A percentile compares a stretch with the other conserved stretches of the same genome.
phyloP scores from a whole-genome alignment of 2,329 filamentous ascomycete genomes.

The Oidium heveae region DNA sequence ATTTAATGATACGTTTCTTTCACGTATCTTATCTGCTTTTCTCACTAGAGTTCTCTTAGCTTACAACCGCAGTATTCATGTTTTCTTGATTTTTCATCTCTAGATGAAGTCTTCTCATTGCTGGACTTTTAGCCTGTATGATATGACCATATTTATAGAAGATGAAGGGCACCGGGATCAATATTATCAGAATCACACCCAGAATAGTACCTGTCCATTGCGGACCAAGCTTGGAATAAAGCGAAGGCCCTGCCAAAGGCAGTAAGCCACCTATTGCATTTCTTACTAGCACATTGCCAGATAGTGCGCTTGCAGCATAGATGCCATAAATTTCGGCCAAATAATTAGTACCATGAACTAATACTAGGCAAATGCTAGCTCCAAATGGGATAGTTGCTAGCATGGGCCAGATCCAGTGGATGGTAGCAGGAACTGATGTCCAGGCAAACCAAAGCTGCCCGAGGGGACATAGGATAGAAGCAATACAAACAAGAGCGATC shows the following conservation, averaged over 20 bases:
- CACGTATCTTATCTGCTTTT: no score
- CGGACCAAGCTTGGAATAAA: conserved; percentile 44
- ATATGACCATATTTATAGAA: conserved; percentile 40
- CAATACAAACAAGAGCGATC: conserved; percentile 56
- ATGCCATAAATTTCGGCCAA: conserved; percentile 56
- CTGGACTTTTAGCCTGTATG: conserved; percentile 25
- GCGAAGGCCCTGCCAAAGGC: conserved; percentile 42
- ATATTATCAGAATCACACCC: conserved; percentile 42
- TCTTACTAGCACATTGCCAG: conserved; percentile 53
- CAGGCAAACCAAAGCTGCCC: conserved; percentile 74
- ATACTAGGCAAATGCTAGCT: conserved; percentile 48
- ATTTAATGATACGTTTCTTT: no score
- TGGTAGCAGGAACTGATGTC: conserved; percentile 53
- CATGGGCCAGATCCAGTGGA: conserved; percentile 65
- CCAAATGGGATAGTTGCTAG: conserved; percentile 60
- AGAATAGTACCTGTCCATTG: conserved; percentile 61
- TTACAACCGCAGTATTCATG: no score
- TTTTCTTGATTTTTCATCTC: conserved; percentile 11
- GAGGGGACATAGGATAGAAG: conserved; percentile 44
- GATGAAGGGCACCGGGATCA: conserved; percentile 57
- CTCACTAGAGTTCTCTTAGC: no score
- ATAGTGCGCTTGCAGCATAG: conserved; percentile 58
- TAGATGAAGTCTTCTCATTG: conserved; percentile 16
- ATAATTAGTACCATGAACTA: conserved; percentile 67
- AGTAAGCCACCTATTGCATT: conserved; percentile 52